A percentile compares a stretch with the other conserved stretches of the same genome.
Evolutionary conservation across 495 filamentous ascomycete genomes (phyloP).

Genomic region (Talaromyces ruber): DNA sequence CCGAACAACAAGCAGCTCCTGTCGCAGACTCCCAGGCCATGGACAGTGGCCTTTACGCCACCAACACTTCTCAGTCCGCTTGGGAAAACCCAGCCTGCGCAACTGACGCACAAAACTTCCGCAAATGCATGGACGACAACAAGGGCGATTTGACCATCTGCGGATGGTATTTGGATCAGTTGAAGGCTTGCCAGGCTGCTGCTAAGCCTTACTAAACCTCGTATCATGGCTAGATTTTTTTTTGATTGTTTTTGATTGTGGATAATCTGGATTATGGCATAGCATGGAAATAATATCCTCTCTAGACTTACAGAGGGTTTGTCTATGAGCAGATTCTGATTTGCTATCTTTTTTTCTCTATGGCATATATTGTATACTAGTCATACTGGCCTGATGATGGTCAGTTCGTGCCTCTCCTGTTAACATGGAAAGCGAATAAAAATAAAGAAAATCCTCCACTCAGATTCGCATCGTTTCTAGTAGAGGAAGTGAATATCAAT

Average conservation of each 20-base stretch:
- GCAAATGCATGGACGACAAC: constrained; percentile 92
- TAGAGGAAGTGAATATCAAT: background rate
- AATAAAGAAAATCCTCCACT: constrained; percentile 12
- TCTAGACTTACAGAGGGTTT: background rate
- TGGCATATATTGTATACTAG: constrained; percentile 9
- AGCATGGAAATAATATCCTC: constrained; percentile 4
- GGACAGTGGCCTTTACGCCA: constrained; percentile 44
- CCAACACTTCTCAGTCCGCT: constrained; percentile 23
- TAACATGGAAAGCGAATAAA: constrained; percentile 10
- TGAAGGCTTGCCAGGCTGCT: constrained; percentile 92
- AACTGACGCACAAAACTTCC: constrained; percentile 74
- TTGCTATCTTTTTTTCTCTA: constrained; percentile 1
- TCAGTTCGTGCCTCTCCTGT: background rate
- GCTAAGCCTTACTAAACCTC: constrained; percentile 69
- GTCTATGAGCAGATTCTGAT: background rate
- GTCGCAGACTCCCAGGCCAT: constrained; percentile 31
- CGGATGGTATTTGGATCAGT: constrained; percentile 95
- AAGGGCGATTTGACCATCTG: constrained; percentile 90
- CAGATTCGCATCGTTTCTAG: constrained; percentile 2
- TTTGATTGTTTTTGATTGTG: background rate
- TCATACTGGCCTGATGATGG: constrained; percentile 14
- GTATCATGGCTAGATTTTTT: background rate
- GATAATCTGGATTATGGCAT: background rate
- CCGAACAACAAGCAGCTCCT: constrained; percentile 46
- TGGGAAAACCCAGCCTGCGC: constrained; percentile 56